Conservation (phyloP, 768 basidiomycete genomes). For the Xerocomellus intermedius region DNA sequence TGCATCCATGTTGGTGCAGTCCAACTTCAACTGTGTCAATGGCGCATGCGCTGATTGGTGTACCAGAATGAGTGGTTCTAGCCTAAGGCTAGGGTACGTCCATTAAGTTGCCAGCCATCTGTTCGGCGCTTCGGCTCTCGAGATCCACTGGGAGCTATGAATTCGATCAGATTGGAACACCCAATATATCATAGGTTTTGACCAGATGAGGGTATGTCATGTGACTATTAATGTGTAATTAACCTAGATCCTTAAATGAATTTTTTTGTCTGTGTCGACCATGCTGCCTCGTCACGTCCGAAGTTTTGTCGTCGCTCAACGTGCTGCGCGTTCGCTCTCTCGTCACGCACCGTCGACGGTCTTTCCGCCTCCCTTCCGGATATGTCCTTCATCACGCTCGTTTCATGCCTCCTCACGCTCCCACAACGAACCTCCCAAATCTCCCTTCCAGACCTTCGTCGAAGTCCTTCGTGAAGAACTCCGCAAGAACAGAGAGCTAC, state of each 20-base stretch:
- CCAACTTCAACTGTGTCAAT: background rate
- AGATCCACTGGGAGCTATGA: no score
- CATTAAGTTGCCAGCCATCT: no score
- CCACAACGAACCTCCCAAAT: conserved; percentile 71
- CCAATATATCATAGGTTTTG: background rate
- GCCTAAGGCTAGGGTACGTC: no score
- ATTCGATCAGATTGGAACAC: no score
- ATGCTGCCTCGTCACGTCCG: conserved; percentile 53
- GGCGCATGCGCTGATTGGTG: background rate
- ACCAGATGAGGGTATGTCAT: background rate
- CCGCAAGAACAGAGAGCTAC: conserved; percentile 88
- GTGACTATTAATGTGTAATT: conserved; percentile 7
- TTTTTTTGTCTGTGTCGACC: conserved; percentile 10
- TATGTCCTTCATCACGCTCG: conserved; percentile 26
- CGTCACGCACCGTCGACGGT: conserved; percentile 13
- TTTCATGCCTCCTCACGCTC: conserved; percentile 70
- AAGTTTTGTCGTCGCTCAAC: conserved; percentile 33
- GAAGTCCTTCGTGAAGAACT: conserved; percentile 92
- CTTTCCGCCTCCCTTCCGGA: conserved; percentile 32
- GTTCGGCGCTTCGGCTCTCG: no score
- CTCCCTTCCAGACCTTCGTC: conserved; percentile 95
- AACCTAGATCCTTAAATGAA: background rate
- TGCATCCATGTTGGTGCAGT: background rate
- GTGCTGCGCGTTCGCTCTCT: conserved; percentile 23
- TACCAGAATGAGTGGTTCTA: no score